Conservation (phyloP, 331 rosid genomes). For the Telfairia occidentalis region DNA sequence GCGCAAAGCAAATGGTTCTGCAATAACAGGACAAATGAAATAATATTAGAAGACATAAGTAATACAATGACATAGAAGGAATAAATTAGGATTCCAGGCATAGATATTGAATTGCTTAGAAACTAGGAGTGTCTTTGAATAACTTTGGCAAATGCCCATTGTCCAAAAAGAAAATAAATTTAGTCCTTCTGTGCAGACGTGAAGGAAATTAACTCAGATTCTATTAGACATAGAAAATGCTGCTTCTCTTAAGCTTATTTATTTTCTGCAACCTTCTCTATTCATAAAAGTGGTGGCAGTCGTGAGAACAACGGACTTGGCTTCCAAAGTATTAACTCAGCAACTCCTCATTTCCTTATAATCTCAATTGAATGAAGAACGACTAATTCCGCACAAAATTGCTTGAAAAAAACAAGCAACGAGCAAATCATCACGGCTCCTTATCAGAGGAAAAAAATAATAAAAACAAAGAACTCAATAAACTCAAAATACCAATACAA, state of each 20-base stretch:
- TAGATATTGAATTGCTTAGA: neutral
- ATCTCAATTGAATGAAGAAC: neutral
- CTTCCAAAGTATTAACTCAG: neutral
- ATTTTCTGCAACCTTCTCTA: neutral
- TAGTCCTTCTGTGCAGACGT: neutral
- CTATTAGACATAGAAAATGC: neutral
- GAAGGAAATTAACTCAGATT: neutral
- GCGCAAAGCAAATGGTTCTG: slow-evolving; percentile 82
- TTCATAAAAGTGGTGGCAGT: neutral
- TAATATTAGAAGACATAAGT: slow-evolving; percentile 2
- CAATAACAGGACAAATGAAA: slow-evolving; percentile 14
- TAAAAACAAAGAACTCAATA: neutral
- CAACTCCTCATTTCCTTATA: neutral
- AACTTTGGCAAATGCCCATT: neutral
- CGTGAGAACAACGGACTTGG: neutral
- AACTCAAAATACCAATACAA: neutral
- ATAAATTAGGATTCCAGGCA: neutral
- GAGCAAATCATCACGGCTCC: neutral
- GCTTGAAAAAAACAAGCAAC: neutral
- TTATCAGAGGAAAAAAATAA: neutral
- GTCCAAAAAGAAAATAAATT: neutral
- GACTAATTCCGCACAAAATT: neutral
- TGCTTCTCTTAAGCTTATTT: neutral
- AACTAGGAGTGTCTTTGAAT: neutral
- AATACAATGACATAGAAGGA: neutral